A percentile compares a stretch with the other conserved stretches of the same genome.
Evolutionary conservation across 371 early-diverging fungal species (phyloP).

Genomic region (Mortierella sp.): DNA sequence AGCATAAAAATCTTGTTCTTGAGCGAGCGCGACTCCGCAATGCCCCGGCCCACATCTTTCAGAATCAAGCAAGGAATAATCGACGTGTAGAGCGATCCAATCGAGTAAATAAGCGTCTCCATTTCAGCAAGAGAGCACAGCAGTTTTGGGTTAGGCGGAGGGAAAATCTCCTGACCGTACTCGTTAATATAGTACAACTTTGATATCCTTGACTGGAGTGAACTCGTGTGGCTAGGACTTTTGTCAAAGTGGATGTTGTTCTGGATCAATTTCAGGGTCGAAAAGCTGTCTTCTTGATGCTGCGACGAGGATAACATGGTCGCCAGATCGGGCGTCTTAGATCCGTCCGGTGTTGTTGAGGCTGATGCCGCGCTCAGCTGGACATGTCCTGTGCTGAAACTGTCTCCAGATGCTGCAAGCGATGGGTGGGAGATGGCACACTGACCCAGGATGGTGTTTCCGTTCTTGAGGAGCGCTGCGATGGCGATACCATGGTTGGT

Average conservation of each 20-base stretch:
- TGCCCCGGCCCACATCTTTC: constrained; percentile 72
- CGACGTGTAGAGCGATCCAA: constrained; percentile 82
- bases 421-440: constrained; percentile 79
- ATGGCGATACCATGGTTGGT: constrained; percentile 71
- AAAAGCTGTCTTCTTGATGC: constrained; percentile 44
- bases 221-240: constrained; percentile 25
- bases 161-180: constrained; percentile 77
- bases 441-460: constrained; percentile 66
- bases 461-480: constrained; percentile 69
- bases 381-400: constrained; percentile 21
- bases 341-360: constrained; percentile 22
- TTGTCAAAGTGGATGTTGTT: constrained; percentile 54
- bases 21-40: constrained; percentile 64
- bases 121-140: constrained; percentile 62
- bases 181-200: constrained; percentile 77
- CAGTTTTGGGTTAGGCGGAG: constrained; percentile 72
- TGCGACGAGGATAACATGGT: constrained; percentile 35
- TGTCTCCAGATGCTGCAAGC: constrained; percentile 28
- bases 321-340: constrained; percentile 30
- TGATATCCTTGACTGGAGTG: constrained; percentile 61
- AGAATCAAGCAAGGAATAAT: constrained; percentile 78
- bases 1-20: constrained; percentile 73
- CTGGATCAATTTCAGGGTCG: constrained; percentile 41
- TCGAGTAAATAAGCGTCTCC: constrained; percentile 71
- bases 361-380: constrained; percentile 16